phyloP scores from a whole-genome alignment of 140 eudicot species.

The Erigeron philadelphicus region DNA sequence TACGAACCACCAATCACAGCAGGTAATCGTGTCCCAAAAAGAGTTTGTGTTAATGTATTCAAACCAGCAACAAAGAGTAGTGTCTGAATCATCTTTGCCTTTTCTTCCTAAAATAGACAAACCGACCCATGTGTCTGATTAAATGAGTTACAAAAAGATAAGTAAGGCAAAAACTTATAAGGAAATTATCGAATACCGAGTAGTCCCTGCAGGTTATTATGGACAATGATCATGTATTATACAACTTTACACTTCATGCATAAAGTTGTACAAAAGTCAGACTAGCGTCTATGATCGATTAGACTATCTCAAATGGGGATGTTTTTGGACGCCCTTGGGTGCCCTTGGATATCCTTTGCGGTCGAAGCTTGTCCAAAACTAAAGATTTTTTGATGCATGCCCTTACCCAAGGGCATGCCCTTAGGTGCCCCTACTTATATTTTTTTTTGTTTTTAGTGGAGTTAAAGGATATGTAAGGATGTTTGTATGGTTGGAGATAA shows the following conservation, averaged over 20 bases:
- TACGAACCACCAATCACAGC: slow-evolving; percentile 91
- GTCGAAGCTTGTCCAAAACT: too few species aligned
- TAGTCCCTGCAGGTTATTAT: not conserved
- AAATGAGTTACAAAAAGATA: not conserved
- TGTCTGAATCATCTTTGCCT: slow-evolving; percentile 88
- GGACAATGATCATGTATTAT: not conserved
- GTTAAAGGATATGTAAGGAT: too few species aligned
- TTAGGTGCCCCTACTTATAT: too few species aligned
- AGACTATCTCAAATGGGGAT: too few species aligned
- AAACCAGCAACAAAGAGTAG: slow-evolving; percentile 89
- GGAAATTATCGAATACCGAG: not conserved
- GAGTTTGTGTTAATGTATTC: slow-evolving; percentile 69
- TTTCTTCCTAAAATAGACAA: slow-evolving; percentile 55
- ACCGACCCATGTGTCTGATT: not conserved
- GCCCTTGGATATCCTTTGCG: too few species aligned
- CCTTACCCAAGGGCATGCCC: too few species aligned
- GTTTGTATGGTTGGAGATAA: too few species aligned
- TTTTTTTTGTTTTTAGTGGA: too few species aligned
- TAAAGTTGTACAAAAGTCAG: not conserved
- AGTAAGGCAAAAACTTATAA: not conserved
- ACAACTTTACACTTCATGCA: not conserved
- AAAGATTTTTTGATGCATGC: too few species aligned
- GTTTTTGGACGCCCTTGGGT: too few species aligned
- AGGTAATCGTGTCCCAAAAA: slow-evolving; percentile 81
- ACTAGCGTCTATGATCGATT: not conserved